These are phyloP conservation scores for Botrytis paeoniae DNA, from an alignment of 2,329 filamentous ascomycete species.

Conservation along the genomic window DNA sequence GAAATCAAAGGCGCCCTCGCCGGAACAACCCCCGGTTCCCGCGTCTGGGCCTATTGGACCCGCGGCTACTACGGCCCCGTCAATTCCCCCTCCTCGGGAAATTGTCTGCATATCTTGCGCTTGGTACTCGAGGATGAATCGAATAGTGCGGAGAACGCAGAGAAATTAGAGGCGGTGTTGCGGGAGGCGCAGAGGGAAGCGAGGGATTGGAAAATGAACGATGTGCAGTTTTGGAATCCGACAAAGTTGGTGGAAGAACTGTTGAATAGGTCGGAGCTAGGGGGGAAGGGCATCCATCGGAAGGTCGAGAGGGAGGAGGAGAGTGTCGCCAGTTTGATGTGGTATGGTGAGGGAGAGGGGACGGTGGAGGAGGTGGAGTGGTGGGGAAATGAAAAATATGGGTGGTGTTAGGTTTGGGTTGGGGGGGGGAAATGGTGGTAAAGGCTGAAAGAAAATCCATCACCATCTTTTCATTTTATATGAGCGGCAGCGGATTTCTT, in stretches of 20 bases:
- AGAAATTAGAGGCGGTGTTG: slow-evolving; percentile 61
- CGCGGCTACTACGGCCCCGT: slow-evolving; percentile 60
- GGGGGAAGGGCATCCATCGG: slow-evolving; percentile 40
- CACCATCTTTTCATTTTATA: background rate
- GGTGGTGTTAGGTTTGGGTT: slow-evolving; percentile 58
- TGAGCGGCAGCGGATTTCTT: background rate
- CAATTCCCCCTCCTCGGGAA: slow-evolving; percentile 47
- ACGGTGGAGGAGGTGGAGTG: slow-evolving; percentile 58
- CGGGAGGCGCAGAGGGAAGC: slow-evolving; percentile 68
- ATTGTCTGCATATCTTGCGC: slow-evolving; percentile 67
- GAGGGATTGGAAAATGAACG: slow-evolving; percentile 63
- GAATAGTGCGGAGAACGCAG: slow-evolving; percentile 45
- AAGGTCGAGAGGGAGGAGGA: slow-evolving; percentile 57
- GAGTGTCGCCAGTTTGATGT: slow-evolving; percentile 69
- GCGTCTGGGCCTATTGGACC: slow-evolving; percentile 74
- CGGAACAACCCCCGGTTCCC: slow-evolving; percentile 45
- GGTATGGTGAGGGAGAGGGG: slow-evolving; percentile 58
- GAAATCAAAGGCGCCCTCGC: slow-evolving; percentile 66
- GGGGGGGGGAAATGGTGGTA: background rate
- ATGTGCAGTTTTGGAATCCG: slow-evolving; percentile 84
- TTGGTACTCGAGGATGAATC: slow-evolving; percentile 60
- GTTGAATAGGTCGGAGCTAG: slow-evolving; percentile 48
- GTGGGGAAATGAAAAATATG: slow-evolving; percentile 75
- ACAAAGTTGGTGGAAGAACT: slow-evolving; percentile 50
- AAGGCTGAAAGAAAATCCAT: background rate